Evolutionary conservation across 495 filamentous ascomycete species (phyloP).

Genomic region (Clavariopsis aquatica): DNA sequence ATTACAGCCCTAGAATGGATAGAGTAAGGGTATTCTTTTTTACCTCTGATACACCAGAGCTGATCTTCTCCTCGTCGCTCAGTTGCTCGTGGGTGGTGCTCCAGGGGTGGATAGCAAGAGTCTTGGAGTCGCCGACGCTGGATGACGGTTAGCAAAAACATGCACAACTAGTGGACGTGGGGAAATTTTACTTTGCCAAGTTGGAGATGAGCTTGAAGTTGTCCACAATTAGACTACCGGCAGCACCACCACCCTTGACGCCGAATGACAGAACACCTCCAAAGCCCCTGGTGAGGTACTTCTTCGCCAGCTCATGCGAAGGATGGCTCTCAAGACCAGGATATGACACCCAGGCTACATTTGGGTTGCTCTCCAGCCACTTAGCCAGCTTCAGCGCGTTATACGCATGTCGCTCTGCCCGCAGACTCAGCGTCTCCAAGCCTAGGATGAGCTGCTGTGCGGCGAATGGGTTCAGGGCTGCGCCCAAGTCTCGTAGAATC

Average conservation of each 20-base stretch:
- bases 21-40: no score
- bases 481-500: slow-evolving; percentile 85
- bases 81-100: slow-evolving; percentile 96
- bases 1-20: no score
- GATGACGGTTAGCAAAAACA: neutral
- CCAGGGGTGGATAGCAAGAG: slow-evolving; percentile 95
- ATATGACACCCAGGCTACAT: slow-evolving; percentile 93
- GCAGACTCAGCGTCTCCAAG: slow-evolving; percentile 84
- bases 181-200: slow-evolving; percentile 61
- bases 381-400: slow-evolving; percentile 80
- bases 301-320: slow-evolving; percentile 80
- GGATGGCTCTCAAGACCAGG: slow-evolving; percentile 82
- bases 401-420: slow-evolving; percentile 82
- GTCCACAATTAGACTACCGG: slow-evolving; percentile 86
- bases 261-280: slow-evolving; percentile 93
- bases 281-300: slow-evolving; percentile 83
- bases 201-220: slow-evolving; percentile 94
- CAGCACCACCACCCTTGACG: slow-evolving; percentile 80
- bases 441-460: slow-evolving; percentile 94
- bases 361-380: slow-evolving; percentile 80
- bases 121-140: slow-evolving; percentile 73
- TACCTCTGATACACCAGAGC: slow-evolving; percentile 80
- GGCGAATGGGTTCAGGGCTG: slow-evolving; percentile 84
- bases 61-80: slow-evolving; percentile 74
- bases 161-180: neutral